Conservation (phyloP, 495 filamentous ascomycete genomes). For the Cercophora scortea region DNA sequence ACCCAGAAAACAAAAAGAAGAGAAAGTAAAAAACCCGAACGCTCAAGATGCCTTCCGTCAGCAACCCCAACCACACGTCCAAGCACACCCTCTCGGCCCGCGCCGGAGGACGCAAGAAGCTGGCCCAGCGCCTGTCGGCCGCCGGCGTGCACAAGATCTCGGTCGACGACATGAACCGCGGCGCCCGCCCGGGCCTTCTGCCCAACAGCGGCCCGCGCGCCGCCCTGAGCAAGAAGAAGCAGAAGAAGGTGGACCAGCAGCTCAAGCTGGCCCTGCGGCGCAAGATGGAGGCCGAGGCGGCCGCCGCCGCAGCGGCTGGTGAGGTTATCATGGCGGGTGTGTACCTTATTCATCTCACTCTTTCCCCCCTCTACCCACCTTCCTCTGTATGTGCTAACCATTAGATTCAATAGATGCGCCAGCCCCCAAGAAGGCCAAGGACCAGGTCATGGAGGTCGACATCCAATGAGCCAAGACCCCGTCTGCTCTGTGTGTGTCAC, state of each 20-base stretch:
- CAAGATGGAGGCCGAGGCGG: conserved; percentile 21
- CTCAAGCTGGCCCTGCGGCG: conserved; percentile 31
- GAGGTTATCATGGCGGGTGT: conserved; percentile 33
- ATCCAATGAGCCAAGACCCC: neutral
- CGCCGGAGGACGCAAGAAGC: conserved; percentile 21
- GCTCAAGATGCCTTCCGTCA: conserved; percentile 31
- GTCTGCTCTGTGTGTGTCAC: neutral
- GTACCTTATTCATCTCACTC: conserved; percentile 1
- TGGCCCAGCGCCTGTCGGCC: conserved; percentile 15
- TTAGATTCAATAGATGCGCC: neutral
- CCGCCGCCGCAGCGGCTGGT: conserved; percentile 13
- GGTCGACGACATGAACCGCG: conserved; percentile 25
- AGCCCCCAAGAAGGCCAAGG: neutral
- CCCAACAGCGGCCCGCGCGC: conserved; percentile 35
- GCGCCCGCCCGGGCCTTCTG: conserved; percentile 30
- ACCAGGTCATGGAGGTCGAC: neutral
- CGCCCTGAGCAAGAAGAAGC: conserved; percentile 33
- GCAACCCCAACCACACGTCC: conserved; percentile 40
- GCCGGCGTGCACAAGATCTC: conserved; percentile 14
- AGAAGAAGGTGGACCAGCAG: conserved; percentile 36
- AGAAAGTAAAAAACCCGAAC: neutral
- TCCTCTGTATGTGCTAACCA: no score
- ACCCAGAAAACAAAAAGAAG: neutral
- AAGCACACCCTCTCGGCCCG: conserved; percentile 32
- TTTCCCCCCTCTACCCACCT: neutral